Evolutionary conservation across 2,329 filamentous ascomycete genomes (phyloP).

Genomic region (Nothophoma quercina): DNA sequence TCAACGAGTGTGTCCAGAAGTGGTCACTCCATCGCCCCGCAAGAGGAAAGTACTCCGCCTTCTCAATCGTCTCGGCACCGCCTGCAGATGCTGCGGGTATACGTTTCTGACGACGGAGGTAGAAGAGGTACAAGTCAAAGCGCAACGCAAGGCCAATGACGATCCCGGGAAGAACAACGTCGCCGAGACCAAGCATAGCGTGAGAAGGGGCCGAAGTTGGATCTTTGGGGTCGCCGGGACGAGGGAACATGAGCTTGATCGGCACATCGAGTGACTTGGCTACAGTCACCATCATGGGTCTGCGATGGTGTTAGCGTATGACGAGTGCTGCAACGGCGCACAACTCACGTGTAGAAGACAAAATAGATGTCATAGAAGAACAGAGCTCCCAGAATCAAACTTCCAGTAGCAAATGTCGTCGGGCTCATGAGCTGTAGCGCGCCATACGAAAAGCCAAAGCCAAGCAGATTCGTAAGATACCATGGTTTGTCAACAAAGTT

Average conservation of each 20-base stretch:
- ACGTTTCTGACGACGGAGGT: constrained; percentile 68
- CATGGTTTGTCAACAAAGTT: constrained; percentile 67
- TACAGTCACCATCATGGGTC: constrained; percentile 84
- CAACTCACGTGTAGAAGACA: constrained; percentile 80
- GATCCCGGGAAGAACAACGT: constrained; percentile 91
- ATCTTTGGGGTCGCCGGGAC: constrained; percentile 61
- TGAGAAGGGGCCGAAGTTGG: constrained; percentile 52
- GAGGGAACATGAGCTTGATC: constrained; percentile 87
- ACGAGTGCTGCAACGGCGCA: neutral
- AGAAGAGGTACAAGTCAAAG: constrained; percentile 90
- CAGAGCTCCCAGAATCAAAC: constrained; percentile 76
- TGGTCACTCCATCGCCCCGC: constrained; percentile 82
- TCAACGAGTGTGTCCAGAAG: constrained; percentile 71
- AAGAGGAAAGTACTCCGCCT: constrained; percentile 55
- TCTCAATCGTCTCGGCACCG: constrained; percentile 34
- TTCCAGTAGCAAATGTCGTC: constrained; percentile 84
- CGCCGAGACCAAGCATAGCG: constrained; percentile 90
- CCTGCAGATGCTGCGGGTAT: constrained; percentile 19
- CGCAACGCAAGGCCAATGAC: constrained; percentile 86
- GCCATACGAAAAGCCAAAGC: constrained; percentile 85
- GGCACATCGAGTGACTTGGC: constrained; percentile 90
- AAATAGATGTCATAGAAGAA: constrained; percentile 97
- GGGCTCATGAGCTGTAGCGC: constrained; percentile 85
- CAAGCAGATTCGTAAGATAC: constrained; percentile 84
- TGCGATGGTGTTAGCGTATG: constrained; percentile 38